Evolutionary conservation across 345 rosid species (phyloP).

Genomic region (Eucalyptus fibrosa): DNA sequence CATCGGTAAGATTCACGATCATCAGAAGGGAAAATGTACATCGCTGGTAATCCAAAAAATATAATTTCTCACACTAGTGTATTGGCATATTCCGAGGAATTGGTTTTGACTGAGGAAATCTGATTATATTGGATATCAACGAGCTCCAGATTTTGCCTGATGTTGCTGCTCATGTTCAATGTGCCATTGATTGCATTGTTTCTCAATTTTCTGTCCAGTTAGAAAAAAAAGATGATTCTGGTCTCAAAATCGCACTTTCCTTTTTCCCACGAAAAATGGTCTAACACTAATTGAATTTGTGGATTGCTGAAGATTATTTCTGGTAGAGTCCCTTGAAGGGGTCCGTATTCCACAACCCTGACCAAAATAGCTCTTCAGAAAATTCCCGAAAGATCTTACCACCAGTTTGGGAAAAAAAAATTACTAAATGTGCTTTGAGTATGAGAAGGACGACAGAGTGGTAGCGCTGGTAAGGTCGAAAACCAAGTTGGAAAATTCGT

Average conservation of each 20-base stretch:
- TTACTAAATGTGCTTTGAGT: neutral
- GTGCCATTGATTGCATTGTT: slow-evolving; percentile 61
- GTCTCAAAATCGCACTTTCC: neutral
- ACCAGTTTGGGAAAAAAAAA: neutral
- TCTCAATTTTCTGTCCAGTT: slow-evolving; percentile 38
- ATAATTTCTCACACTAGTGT: slow-evolving; percentile 35
- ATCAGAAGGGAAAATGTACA: neutral
- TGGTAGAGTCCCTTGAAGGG: slow-evolving; percentile 60
- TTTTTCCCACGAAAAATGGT: neutral
- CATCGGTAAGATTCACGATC: neutral
- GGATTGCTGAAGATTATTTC: slow-evolving; percentile 44
- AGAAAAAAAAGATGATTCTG: neutral
- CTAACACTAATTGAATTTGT: slow-evolving; percentile 50
- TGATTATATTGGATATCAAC: slow-evolving; percentile 61
- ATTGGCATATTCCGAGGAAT: slow-evolving; percentile 36
- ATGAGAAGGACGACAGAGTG: slow-evolving; percentile 45
- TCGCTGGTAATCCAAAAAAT: neutral
- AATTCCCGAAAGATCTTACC: neutral
- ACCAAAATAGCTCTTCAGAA: neutral
- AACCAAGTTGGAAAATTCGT: slow-evolving; percentile 73
- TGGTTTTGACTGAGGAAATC: slow-evolving; percentile 51
- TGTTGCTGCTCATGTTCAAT: slow-evolving; percentile 39
- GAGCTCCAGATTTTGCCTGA: slow-evolving; percentile 42
- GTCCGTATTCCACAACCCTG: slow-evolving; percentile 63
- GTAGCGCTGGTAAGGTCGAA: slow-evolving; percentile 70